phyloP scores from a whole-genome alignment of 192 early-diverging fungal species.

The Jimgerdemannia lactiflua region DNA sequence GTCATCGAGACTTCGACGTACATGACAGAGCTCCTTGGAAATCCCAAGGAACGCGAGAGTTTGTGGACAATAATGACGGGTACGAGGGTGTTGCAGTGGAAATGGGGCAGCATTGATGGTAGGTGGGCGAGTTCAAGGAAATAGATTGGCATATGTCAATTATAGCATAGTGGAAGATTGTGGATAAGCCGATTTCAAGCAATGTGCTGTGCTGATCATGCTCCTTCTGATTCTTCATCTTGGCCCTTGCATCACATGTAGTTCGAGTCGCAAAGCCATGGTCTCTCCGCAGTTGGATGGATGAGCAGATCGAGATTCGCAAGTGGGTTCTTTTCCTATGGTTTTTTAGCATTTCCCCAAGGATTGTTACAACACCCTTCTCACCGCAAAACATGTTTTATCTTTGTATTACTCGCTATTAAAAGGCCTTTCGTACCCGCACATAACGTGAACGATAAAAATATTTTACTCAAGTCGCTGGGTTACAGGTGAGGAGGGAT shows the following conservation, averaged over 20 bases:
- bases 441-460: slow-evolving; percentile 27
- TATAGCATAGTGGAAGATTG: background rate
- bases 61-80: slow-evolving; percentile 63
- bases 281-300: slow-evolving; percentile 64
- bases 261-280: slow-evolving; percentile 75
- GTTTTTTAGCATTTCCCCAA: background rate
- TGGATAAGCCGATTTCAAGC: background rate
- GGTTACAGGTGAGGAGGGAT: slow-evolving; percentile 55
- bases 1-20: slow-evolving; percentile 80
- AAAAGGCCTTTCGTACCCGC: background rate
- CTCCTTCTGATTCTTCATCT: background rate
- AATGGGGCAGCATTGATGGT: slow-evolving; percentile 81
- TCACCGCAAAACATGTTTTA: too few species aligned
- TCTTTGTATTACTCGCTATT: background rate
- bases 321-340: slow-evolving; percentile 30
- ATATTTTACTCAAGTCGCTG: slow-evolving; percentile 61
- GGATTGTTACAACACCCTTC: too few species aligned
- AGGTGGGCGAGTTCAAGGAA: background rate
- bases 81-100: slow-evolving; percentile 53
- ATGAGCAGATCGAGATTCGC: slow-evolving; percentile 54
- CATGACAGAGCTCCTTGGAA: slow-evolving; percentile 75
- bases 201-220: background rate
- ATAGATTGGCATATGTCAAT: background rate
- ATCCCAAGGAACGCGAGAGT: slow-evolving; percentile 78
- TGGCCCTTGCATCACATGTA: too few species aligned